Percentiles rank a stretch among this genome's conserved stretches.
phyloP scores from a whole-genome alignment of 164 flowering plant genomes.

The Berberis thunbergii region DNA sequence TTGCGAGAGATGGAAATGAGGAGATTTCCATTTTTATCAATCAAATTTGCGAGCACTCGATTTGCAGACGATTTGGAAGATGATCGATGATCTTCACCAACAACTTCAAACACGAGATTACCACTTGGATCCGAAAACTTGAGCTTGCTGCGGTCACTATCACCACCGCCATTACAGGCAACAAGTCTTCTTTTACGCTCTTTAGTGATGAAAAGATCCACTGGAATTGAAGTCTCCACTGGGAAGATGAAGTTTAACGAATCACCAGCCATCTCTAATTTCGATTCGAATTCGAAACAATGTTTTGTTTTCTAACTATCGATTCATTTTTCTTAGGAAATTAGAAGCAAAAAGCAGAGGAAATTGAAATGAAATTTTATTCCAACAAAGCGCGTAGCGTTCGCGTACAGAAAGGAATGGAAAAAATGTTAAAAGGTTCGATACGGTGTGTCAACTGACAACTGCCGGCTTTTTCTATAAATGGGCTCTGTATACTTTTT shows the following conservation, averaged over 20 bases:
- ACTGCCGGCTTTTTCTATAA: too few species aligned
- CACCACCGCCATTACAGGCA: neutral
- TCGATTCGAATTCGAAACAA: too few species aligned
- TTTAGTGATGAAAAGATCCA: constrained; percentile 4
- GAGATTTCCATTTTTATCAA: constrained; percentile 1
- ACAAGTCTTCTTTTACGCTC: neutral
- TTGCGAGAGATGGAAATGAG: constrained; percentile 2
- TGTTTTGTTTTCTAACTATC: too few species aligned
- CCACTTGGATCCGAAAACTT: neutral
- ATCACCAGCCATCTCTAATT: neutral
- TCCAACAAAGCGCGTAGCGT: too few species aligned
- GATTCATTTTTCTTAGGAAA: too few species aligned
- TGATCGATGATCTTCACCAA: neutral
- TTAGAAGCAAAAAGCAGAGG: too few species aligned
- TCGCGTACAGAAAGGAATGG: too few species aligned
- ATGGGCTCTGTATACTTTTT: too few species aligned
- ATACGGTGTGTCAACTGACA: too few species aligned
- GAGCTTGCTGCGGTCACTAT: constrained; percentile 10
- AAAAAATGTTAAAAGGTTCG: too few species aligned
- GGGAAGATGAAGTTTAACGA: neutral
- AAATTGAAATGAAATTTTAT: too few species aligned
- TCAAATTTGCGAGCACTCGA: neutral
- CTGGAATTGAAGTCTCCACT: neutral
- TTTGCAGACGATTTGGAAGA: constrained; percentile 6
- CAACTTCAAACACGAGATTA: constrained; percentile 6